Base-by-base conservation (phyloP, 2,329 filamentous ascomycete species). In the Fusarium odoratissimum region DNA sequence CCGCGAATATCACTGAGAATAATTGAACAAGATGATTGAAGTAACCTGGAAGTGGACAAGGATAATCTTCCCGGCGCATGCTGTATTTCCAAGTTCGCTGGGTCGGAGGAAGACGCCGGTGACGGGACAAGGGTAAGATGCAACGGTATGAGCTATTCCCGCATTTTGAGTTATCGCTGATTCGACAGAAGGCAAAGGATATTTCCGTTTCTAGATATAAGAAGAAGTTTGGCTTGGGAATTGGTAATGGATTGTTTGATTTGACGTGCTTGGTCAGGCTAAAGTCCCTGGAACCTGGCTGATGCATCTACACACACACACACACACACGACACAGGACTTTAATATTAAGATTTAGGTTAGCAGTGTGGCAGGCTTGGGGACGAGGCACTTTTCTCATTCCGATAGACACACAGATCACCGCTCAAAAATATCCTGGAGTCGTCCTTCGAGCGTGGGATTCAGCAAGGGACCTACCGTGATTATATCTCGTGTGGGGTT, bases 181-280 rank as follows among this genome's bases (percentile, higher is more conserved):
- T 77, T 77, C 69, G 75, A 64, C 42, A 59, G 40, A 25, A 52
- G 42, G 25, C 49, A 62, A 54, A 48, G 46, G 60, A 45, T 52
- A 62, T 52, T 69, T 60, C 71, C 66, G 58, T 68, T 73, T 67
- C 64, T 54, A 68, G 72, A 46, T 48, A 58, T 48, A 16, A 55
- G 38, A 65, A 56, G 37, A 46, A 48, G 59, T 68, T 71, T 74
- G 67, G 63, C 28, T 64, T 65, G 40, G 31, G 63, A 74, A 72
- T 73, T 73, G 67, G 71, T 74, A 73, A 74, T 73, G 45, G 63
- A 74, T 69, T 73, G 57, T 46, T 54, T 72, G 52, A 61, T 60
- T 72, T 69, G 59, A 44, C 56, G 51, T 48, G 63, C 60, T 51
- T 72, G 44, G 52, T 69, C 71, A 72, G 64, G 44, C 57, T 60